A percentile compares a stretch with the other conserved stretches of the same genome.
phyloP scores from a whole-genome alignment of 768 basidiomycete genomes.

The Kwoniella dendrophila region DNA sequence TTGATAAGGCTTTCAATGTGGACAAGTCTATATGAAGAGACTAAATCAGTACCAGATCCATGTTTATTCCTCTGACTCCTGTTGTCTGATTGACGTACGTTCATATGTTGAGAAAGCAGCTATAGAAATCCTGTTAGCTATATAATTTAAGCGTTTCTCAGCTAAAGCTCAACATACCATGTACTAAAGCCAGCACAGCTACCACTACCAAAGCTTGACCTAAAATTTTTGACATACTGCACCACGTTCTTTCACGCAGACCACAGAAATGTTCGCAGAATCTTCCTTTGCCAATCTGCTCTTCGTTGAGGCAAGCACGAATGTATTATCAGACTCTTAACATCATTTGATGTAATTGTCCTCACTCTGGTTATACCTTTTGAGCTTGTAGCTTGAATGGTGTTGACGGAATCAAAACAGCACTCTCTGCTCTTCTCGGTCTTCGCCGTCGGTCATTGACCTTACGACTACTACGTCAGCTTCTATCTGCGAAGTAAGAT shows the following conservation, averaged over 20 bases:
- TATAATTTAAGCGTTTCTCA: background rate
- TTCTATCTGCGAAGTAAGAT: background rate
- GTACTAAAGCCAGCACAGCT: slow-evolving; percentile 36
- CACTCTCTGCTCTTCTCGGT: background rate
- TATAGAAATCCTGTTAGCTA: slow-evolving; percentile 15
- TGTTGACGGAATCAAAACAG: slow-evolving; percentile 2
- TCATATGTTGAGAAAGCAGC: slow-evolving; percentile 56
- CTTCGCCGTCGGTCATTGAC: slow-evolving; percentile 1
- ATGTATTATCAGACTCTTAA: too few species aligned
- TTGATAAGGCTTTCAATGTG: slow-evolving; percentile 49
- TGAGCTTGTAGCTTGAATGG: background rate
- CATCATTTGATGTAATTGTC: too few species aligned
- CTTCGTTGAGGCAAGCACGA: background rate
- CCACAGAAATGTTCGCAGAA: background rate
- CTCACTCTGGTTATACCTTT: too few species aligned
- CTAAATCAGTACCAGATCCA: background rate
- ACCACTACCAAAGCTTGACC: slow-evolving; percentile 33
- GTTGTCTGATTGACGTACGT: slow-evolving; percentile 39
- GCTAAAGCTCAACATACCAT: slow-evolving; percentile 31
- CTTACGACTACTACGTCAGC: slow-evolving; percentile 9
- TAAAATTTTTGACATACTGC: slow-evolving; percentile 17
- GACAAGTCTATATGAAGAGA: slow-evolving; percentile 46
- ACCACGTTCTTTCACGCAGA: too few species aligned
- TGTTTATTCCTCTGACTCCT: too few species aligned
- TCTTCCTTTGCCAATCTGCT: background rate